phyloP scores from a whole-genome alignment of 805 yeast species.

The Candida pseudoglaebosa region DNA sequence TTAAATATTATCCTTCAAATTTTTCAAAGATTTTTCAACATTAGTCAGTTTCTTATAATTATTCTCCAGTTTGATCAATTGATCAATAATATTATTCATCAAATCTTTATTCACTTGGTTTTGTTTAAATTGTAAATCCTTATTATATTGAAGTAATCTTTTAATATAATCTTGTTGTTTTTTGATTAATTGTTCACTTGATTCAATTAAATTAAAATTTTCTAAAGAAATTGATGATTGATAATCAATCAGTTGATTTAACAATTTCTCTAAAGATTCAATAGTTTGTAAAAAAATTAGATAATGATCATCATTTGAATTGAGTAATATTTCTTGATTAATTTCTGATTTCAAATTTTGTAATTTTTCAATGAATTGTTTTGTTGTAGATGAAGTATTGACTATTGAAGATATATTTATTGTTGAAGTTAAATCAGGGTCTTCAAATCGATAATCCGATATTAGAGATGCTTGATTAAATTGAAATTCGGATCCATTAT shows the following conservation, averaged over 20 bases:
- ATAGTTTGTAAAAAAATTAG: neutral
- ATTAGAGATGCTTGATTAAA: neutral
- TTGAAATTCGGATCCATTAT: slow-evolving; percentile 5
- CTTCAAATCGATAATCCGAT: slow-evolving; percentile 1
- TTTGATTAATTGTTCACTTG: slow-evolving; percentile 3
- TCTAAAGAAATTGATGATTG: slow-evolving; percentile 3
- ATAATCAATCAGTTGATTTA: slow-evolving; percentile 4
- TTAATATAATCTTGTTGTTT: slow-evolving; percentile 3
- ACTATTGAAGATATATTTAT: slow-evolving; percentile 4
- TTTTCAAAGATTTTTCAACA: slow-evolving; percentile 2
- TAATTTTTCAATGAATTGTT: slow-evolving; percentile 2
- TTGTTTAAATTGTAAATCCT: slow-evolving; percentile 4
- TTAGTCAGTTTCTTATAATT: slow-evolving; percentile 1
- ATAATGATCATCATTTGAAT: neutral
- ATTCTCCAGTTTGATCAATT: slow-evolving; percentile 4
- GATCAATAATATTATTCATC: slow-evolving; percentile 3
- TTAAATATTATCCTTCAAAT: slow-evolving; percentile 3
- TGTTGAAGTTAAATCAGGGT: slow-evolving; percentile 1
- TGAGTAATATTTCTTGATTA: neutral
- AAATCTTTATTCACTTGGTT: slow-evolving; percentile 4
- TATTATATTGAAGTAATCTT: slow-evolving; percentile 2
- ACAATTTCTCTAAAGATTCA: slow-evolving; percentile 2
- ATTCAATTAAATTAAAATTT: slow-evolving; percentile 3
- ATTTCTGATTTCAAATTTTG: slow-evolving; percentile 1
- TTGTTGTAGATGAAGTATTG: slow-evolving; percentile 2